Evolutionary conservation across 78 protist genomes (phyloP).

Genomic region (Speleostelium caveatum): DNA sequence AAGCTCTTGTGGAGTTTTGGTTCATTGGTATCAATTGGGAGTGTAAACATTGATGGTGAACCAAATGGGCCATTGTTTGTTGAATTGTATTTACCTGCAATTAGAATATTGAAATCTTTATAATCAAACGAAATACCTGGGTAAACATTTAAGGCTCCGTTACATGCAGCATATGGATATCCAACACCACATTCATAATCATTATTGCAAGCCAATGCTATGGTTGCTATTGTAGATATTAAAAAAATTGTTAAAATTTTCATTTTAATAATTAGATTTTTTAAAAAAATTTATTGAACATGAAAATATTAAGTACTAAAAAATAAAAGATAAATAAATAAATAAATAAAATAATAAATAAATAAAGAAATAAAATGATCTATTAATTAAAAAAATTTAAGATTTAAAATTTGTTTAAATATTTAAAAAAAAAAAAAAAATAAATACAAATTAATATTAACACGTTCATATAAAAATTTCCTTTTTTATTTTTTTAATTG

Average conservation of each 20-base stretch:
- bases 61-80: constrained; percentile 5
- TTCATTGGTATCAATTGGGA: background rate
- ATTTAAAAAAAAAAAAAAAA: too few relatives aligned
- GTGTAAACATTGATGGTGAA: background rate
- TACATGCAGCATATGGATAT: constrained; percentile 22
- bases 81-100: constrained; percentile 24
- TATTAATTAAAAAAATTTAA: too few relatives aligned
- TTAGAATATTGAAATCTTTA: constrained; percentile 2
- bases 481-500: too few relatives aligned
- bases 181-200: constrained; percentile 46
- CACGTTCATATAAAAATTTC: too few relatives aligned
- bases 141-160: constrained; percentile 11
- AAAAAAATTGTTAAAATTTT: background rate
- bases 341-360: too few relatives aligned
- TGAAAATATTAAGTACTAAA: too few relatives aligned
- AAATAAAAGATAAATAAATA: too few relatives aligned
- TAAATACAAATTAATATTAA: too few relatives aligned
- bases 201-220: background rate
- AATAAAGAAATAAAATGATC: too few relatives aligned
- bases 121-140: constrained; percentile 12
- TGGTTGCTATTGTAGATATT: background rate
- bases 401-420: too few relatives aligned
- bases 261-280: too few relatives aligned
- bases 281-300: too few relatives aligned
- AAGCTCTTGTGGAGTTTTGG: background rate